Conservation (phyloP, 306 rosid species). For the Neltuma alba region DNA sequence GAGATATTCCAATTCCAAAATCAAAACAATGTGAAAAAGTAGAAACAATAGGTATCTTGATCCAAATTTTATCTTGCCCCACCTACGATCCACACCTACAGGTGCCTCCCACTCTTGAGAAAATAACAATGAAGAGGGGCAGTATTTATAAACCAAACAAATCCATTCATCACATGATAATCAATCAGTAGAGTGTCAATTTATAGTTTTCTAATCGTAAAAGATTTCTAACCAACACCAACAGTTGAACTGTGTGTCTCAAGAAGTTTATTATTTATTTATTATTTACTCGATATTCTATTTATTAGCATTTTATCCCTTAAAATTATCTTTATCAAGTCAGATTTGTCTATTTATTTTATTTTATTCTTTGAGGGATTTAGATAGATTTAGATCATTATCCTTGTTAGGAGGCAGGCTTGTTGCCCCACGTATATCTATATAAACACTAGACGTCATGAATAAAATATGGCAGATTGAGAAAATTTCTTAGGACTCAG, state of each 20-base stretch:
- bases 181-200: constrained; percentile 19
- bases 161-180: constrained; percentile 6
- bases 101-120: constrained; percentile 14
- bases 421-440: background rate
- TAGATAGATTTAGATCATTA: background rate
- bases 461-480: background rate
- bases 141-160: constrained; percentile 4
- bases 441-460: background rate
- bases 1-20: constrained; percentile 21
- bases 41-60: background rate
- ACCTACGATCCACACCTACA: constrained; percentile 24
- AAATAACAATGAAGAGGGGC: constrained; percentile 25
- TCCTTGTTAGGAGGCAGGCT: background rate
- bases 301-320: background rate
- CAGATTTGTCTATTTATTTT: no score
- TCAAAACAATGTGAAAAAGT: background rate
- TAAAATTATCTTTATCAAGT: background rate
- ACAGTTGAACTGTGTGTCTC: background rate
- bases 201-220: constrained; percentile 21
- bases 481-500: background rate
- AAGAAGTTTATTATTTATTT: background rate
- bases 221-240: constrained; percentile 10
- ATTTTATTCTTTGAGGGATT: no score
- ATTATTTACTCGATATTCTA: background rate
- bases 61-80: constrained; percentile 14